Evolutionary conservation across 78 protist genomes (phyloP).

Genomic region (Bigelowiella natans): DNA sequence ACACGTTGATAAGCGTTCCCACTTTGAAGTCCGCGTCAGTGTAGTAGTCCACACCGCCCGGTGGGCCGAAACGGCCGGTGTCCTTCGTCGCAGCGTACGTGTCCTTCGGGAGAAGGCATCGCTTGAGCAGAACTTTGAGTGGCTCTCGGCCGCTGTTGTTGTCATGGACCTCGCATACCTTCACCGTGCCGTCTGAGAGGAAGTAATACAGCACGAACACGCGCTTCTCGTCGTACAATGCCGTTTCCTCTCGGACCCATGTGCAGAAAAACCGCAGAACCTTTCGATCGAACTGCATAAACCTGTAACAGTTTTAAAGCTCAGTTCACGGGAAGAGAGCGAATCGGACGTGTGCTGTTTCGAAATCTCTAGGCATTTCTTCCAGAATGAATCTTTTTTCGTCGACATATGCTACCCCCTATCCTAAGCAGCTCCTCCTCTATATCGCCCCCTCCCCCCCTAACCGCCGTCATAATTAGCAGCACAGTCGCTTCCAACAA

Average conservation of each 20-base stretch:
- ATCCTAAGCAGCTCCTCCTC: too few species aligned
- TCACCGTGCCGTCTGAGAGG: not conserved
- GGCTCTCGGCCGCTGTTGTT: not conserved
- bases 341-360: not conserved
- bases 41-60: not conserved
- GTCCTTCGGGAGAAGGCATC: not conserved
- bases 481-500: too few species aligned
- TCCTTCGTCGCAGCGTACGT: not conserved
- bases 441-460: too few species aligned
- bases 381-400: too few species aligned
- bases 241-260: not conserved
- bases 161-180: not conserved
- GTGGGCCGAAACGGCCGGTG: not conserved
- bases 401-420: too few species aligned
- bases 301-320: not conserved
- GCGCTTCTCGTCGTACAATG: not conserved
- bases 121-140: not conserved
- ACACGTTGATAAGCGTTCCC: not conserved
- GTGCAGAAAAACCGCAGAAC: constrained; percentile 5
- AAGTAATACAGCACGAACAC: not conserved
- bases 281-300: not conserved
- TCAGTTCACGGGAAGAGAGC: not conserved
- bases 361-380: too few species aligned
- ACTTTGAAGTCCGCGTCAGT: not conserved
- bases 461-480: too few species aligned